Base-by-base conservation (phyloP, 495 filamentous ascomycete genomes). In the Hamigera avellanea region DNA sequence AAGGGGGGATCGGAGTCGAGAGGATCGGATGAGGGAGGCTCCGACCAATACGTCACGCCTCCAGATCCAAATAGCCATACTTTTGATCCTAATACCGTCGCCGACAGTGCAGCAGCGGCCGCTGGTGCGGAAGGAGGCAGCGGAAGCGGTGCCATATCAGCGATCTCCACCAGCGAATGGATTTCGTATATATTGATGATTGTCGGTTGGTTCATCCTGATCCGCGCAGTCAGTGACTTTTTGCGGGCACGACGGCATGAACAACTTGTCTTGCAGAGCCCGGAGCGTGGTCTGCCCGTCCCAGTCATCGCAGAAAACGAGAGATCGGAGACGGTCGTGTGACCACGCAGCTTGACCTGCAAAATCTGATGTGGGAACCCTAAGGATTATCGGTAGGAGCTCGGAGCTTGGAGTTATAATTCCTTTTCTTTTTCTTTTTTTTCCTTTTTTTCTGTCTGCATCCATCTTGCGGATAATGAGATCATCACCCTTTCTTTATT, bases 151-250 rank as follows among this genome's bases (percentile, higher is more conserved):
- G 40, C 56, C 25, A 42, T 58, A 2, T 59, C 65, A 2, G 71
- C 69, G 8, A 72, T 89, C 35, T 66, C 67, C 8, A 77, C 75
- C 41, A 82, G 70, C 44, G 88, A 96, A 45, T 95, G 80, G 82
- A 62, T 89, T 25, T 84, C 89, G n/a, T 96, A 96, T 50, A 56
- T 82, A 8, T 59, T 98, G 39, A 98, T 98, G 91, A 83, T 98
- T 57, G 81, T 95, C 10, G 91, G 91, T 2, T 98, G 91, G 91
- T 96, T 96, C 45, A 85, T 98, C 35, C 60, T 98, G 36, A 96
- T 98, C 42, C 72, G 84, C 50, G 75, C 86, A 10, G 80, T 95
- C 32, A 84, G 79, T 50, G 86, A 95, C 50, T 96, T 86, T 55
- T 58, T 96, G 32, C 77, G 75, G 38, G 89, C 86, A 30, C 69